Base-by-base conservation (phyloP, 768 basidiomycete species). In the Obba rivulosa region DNA sequence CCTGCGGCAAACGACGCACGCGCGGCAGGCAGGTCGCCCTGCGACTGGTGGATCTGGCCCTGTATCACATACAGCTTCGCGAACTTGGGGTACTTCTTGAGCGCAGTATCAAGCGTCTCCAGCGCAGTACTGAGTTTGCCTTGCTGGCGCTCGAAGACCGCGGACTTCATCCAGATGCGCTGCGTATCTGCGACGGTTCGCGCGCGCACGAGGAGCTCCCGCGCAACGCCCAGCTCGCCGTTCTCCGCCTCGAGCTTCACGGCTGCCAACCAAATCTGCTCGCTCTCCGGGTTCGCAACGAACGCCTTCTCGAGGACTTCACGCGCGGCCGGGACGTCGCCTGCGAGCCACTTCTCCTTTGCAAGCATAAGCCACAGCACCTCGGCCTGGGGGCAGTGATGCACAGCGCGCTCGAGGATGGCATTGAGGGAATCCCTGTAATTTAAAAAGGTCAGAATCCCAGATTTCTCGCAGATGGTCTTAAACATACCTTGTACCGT, bases 141-240 rank as follows among this genome's bases (percentile, higher is more conserved):
- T 64, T 93, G 90, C 62, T 95, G 89, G 9, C 94, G 79, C 61
- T 97, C 93, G 57, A 99, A 93, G 1, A 91, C 90, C 2, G 90
- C 93, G 1, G 90, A 92, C 65, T 99, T 98, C 93, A 98, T 92
- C 96, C 95, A 99, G 44, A 99, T 97, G 92, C 93, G 71, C 56
- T 95, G 86, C 1, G 95, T 98, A 58, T 92, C 89, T 0, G 94
- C 92, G 11, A 94, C 89, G 16, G 81, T 86, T 50, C 95, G 73
- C 11, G 95, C 96, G 52, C 93, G 86, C 41, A 86, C 80, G 54
- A 98, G 75, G 38, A 99, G 69, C 66, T 93, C 86, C 52, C 85
- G 73, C 2, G 95, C 95, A 16, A 90, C 92, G 4, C 75, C 83
- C 51, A 90, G 72, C 62, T 98, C 89, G 2, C 89, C 87, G 56